These are phyloP conservation scores for Plasmodium cynomolgi DNA, from an alignment of 169 alveolate genomes.

Conservation along the genomic window DNA sequence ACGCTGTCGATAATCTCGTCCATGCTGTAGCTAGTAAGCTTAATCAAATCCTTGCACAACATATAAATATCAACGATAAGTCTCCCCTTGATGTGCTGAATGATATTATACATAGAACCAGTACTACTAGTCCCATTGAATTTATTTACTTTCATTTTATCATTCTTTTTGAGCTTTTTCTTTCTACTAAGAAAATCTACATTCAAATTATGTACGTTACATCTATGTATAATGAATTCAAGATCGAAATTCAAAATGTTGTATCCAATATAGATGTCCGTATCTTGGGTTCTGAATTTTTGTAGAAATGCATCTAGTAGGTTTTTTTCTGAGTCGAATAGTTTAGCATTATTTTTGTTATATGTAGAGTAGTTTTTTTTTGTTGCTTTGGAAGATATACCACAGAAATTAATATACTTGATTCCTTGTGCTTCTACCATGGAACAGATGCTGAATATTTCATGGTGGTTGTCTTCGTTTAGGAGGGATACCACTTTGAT, in stretches of 20 bases:
- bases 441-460: conserved; percentile 34
- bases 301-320: conserved; percentile 29
- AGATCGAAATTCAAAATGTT: conserved; percentile 61
- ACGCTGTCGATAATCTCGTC: conserved; percentile 63
- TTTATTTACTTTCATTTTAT: conserved; percentile 71
- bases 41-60: conserved; percentile 52
- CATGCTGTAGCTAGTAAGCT: conserved; percentile 50
- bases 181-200: conserved; percentile 49
- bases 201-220: conserved; percentile 49
- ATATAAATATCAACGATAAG: conserved; percentile 36
- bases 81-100: conserved; percentile 59
- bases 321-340: conserved; percentile 37
- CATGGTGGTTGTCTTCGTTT: conserved; percentile 65
- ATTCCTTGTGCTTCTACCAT: conserved; percentile 28
- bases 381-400: conserved; percentile 9
- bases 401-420: conserved; percentile 48
- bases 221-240: conserved; percentile 68
- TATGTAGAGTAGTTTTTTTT: background rate
- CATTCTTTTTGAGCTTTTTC: conserved; percentile 54
- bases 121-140: conserved; percentile 67
- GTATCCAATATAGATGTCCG: conserved; percentile 60
- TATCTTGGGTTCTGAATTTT: conserved; percentile 34
- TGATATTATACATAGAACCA: conserved; percentile 55
- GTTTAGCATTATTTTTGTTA: conserved; percentile 13
- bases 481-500: conserved; percentile 52